Percentiles rank a stretch among this genome's conserved stretches.
Evolutionary conservation across 2,329 filamentous ascomycete genomes (phyloP).

Genomic region (Hypoxylon sp.): DNA sequence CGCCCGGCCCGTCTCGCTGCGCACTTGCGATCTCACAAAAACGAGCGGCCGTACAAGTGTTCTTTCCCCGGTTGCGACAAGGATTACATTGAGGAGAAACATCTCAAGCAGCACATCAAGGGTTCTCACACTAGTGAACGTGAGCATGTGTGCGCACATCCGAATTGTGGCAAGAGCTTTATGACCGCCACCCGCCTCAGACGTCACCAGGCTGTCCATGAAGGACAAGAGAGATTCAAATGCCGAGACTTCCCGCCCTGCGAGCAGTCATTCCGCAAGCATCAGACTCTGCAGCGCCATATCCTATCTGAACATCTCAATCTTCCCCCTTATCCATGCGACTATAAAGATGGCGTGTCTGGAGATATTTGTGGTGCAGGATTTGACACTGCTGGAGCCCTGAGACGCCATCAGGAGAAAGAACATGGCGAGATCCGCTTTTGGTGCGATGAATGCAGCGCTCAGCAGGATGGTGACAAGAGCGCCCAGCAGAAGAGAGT

Average conservation of each 20-base stretch:
- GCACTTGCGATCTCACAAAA: conserved; percentile 87
- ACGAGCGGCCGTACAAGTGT: conserved; percentile 85
- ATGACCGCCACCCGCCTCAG: conserved; percentile 83
- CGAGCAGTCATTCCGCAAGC: conserved; percentile 86
- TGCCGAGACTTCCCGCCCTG: conserved; percentile 81
- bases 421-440: conserved; percentile 79
- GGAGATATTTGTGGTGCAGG: conserved; percentile 70
- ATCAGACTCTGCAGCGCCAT: conserved; percentile 87
- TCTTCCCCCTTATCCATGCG: conserved; percentile 79
- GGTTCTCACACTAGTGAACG: conserved; percentile 82
- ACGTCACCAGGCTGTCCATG: conserved; percentile 83
- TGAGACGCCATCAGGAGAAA: conserved; percentile 79
- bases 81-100: conserved; percentile 87
- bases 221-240: conserved; percentile 80
- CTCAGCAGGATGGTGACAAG: conserved; percentile 57
- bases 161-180: conserved; percentile 84
- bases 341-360: conserved; percentile 57
- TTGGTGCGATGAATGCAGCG: conserved; percentile 81
- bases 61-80: conserved; percentile 80
- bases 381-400: conserved; percentile 80
- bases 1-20: conserved; percentile 84
- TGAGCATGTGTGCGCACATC: conserved; percentile 78
- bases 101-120: conserved; percentile 88
- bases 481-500: conserved; percentile 58
- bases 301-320: conserved; percentile 82